Evolutionary conservation across 164 flowering plant species (phyloP), one percentile per base, ranked within the genome.

Genomic region (Warburgia ugandensis): DNA sequence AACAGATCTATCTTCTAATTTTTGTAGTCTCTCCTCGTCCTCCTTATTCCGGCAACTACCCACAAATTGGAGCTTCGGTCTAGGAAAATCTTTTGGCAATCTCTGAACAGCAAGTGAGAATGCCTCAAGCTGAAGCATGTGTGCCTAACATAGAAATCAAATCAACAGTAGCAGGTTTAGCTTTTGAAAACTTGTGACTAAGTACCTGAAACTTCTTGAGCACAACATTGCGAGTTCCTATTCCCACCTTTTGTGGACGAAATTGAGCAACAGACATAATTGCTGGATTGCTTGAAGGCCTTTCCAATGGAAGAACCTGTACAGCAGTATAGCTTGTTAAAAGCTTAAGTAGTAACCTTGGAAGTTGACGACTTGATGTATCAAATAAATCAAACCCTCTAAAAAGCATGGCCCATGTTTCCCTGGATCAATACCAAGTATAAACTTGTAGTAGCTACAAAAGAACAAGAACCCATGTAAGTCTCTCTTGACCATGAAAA

Each of bases 221-320:
- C n/a, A n/a, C n/a, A n/a, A n/a, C n/a, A n/a, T n/a, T n/a, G n/a
- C n/a, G n/a, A n/a, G n/a, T n/a, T n/a, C n/a, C n/a, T n/a, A n/a
- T n/a, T n/a, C n/a, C n/a, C n/a, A 90, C 97, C 96, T 91, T 91
- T 80, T 91, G 94, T 44, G 97, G 96, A 71, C 97, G 96, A 71
- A 90, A 90, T 55, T 90, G 97, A 56, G 96, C 87, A 64, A 91
- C 94, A 48, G 96, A 91, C 36, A 91, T 79, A 38, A 91, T 67
- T 42, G 31, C 63, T 49, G 81, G 76, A 11, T 65, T 52, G 21
- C 49, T 43, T 3, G 50, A 38, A 19, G 78, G 45, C 66, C 87
- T 77, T 71, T 84, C 87, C 59, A 91, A 60, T 51, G 96, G 81
- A 69, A 91, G 87, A 43, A 29, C 77, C 97, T 90, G 81, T 55